phyloP scores from a whole-genome alignment of 345 rosid species.

The Ceriops zippeliana region DNA sequence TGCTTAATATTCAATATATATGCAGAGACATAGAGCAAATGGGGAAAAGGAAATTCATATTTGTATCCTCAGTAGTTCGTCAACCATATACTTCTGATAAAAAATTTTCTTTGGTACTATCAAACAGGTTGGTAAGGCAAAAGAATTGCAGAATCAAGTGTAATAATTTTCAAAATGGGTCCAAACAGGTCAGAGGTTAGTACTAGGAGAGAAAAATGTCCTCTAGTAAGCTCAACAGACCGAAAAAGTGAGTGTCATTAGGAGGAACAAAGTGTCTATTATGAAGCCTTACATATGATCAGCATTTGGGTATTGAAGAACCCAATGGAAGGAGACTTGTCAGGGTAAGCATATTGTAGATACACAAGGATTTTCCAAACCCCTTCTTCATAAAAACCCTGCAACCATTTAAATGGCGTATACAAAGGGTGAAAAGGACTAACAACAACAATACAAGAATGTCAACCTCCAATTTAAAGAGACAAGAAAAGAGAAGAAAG shows the following conservation, averaged over 20 bases:
- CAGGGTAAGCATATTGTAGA: slow-evolving; percentile 38
- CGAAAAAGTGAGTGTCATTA: background rate
- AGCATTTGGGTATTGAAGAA: slow-evolving; percentile 37
- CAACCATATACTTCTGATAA: no score
- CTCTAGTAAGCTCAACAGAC: background rate
- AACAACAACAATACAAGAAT: background rate
- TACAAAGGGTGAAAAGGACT: background rate
- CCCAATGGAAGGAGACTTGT: slow-evolving; percentile 37
- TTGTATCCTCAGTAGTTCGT: no score
- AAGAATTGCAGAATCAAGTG: background rate
- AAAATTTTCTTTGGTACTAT: no score
- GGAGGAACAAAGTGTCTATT: background rate
- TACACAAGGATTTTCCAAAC: slow-evolving; percentile 36
- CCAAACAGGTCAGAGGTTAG: background rate
- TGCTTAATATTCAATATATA: no score
- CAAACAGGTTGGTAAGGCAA: no score
- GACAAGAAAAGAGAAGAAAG: background rate
- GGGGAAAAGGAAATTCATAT: no score
- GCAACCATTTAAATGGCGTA: background rate
- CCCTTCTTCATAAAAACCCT: slow-evolving; percentile 36
- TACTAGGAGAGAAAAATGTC: background rate
- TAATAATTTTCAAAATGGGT: background rate
- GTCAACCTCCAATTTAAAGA: no score
- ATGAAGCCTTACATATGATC: slow-evolving; percentile 33
- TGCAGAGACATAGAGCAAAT: no score